Percentiles rank a stretch among this genome's conserved stretches.
Evolutionary conservation across 257 asterid species (phyloP).

Genomic region (Verbascum thapsus): DNA sequence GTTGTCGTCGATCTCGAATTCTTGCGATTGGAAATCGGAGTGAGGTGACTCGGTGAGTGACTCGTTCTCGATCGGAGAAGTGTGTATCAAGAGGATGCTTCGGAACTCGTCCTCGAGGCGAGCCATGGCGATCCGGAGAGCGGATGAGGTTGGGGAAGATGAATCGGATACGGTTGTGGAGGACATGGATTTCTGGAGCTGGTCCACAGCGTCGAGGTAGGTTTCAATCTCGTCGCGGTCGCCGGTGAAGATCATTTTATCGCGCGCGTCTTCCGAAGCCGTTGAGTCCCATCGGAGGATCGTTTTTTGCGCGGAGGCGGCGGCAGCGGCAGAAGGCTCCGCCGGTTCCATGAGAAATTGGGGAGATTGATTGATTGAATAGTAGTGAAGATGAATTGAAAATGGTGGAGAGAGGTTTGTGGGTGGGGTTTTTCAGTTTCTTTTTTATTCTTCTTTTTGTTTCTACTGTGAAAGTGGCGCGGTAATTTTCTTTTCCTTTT

Average conservation of each 20-base stretch:
- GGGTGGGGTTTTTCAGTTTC: neutral
- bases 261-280: constrained; percentile 55
- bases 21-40: constrained; percentile 16
- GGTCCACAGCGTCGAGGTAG: constrained; percentile 60
- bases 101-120: constrained; percentile 75
- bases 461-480: neutral
- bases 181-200: constrained; percentile 40
- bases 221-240: constrained; percentile 56
- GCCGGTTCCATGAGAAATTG: constrained; percentile 38
- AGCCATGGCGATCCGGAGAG: constrained; percentile 75
- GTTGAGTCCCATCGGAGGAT: constrained; percentile 70
- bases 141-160: constrained; percentile 26
- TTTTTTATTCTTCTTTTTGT: neutral
- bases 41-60: constrained; percentile 38
- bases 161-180: constrained; percentile 16
- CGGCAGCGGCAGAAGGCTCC: constrained; percentile 27
- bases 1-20: neutral
- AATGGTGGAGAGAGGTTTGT: too few relatives aligned
- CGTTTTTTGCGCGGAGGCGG: constrained; percentile 45
- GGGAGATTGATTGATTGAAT: too few relatives aligned
- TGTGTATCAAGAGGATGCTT: constrained; percentile 50
- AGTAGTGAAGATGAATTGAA: too few relatives aligned
- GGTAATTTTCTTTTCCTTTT: neutral
- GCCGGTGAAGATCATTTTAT: constrained; percentile 55
- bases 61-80: constrained; percentile 47